A percentile compares a stretch with the other conserved stretches of the same genome.
These are phyloP conservation scores for Coccomyxa sp. DNA, from an alignment of 139 green algal genomes.

Conservation along the genomic window DNA sequence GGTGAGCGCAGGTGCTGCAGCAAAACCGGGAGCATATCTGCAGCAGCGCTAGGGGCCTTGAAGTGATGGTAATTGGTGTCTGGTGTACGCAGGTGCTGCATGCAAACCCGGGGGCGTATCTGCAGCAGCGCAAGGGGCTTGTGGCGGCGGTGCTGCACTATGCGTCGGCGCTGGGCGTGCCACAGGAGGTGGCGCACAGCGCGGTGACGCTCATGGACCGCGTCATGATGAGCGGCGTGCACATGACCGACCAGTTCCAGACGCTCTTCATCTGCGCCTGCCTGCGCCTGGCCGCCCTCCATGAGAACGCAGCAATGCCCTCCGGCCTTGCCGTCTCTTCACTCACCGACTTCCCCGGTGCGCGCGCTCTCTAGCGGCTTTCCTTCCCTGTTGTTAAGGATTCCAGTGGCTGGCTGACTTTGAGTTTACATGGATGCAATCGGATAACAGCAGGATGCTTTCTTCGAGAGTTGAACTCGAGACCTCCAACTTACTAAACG, in stretches of 20 bases:
- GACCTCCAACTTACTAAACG: no score
- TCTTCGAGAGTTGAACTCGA: no score
- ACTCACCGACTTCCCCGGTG: constrained; percentile 5
- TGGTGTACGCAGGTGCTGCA: constrained; percentile 14
- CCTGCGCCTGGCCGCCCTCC: constrained; percentile 11
- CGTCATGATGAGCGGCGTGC: constrained; percentile 26
- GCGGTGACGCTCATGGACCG: constrained; percentile 44
- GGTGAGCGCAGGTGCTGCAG: constrained; percentile 10
- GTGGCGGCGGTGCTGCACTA: constrained; percentile 3
- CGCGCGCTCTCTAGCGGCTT: not conserved
- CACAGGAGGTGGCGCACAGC: constrained; percentile 30
- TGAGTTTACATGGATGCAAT: no score
- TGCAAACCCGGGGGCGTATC: constrained; percentile 1
- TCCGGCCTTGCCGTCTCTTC: not conserved
- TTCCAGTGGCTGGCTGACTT: no score
- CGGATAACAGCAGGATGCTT: no score
- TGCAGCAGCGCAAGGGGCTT: constrained; percentile 12
- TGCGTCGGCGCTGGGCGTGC: constrained; percentile 12
- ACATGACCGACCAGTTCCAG: constrained; percentile 13
- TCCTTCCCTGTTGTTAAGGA: not conserved
- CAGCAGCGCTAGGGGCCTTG: constrained; percentile 11
- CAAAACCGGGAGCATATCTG: not conserved
- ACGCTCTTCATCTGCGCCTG: constrained; percentile 24
- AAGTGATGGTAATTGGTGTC: not conserved
- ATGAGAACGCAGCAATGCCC: constrained; percentile 3